phyloP scores from a whole-genome alignment of 2,329 filamentous ascomycete genomes.

The Colletotrichum tamarilloi region DNA sequence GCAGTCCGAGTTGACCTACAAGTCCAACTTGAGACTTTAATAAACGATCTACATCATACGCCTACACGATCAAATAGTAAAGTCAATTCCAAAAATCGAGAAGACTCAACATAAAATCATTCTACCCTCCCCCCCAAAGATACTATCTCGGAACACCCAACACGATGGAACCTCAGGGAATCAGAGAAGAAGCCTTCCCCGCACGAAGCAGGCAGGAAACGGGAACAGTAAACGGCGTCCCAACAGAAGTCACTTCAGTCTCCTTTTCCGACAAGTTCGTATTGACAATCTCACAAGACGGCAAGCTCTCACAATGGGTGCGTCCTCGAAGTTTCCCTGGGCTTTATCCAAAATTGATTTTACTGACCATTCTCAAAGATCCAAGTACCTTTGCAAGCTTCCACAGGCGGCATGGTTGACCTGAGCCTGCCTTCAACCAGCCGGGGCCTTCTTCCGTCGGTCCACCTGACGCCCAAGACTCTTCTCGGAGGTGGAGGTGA shows the following conservation, averaged over 20 bases:
- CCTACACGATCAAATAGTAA: background rate
- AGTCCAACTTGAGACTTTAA: background rate
- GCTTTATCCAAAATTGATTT: fast-evolving
- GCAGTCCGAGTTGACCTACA: constrained; percentile 24
- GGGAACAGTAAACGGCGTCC: constrained; percentile 72
- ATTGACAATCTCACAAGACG: constrained; percentile 87
- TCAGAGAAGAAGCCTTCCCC: constrained; percentile 72
- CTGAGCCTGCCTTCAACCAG: constrained; percentile 62
- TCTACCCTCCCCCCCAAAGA: background rate
- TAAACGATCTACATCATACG: background rate
- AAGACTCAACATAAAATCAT: background rate
- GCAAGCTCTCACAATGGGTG: constrained; percentile 93
- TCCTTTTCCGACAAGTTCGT: constrained; percentile 92
- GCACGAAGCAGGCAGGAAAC: constrained; percentile 69
- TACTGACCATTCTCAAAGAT: constrained; percentile 59
- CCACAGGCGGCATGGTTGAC: constrained; percentile 72
- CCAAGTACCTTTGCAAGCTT: constrained; percentile 80
- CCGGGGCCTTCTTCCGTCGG: constrained; percentile 74
- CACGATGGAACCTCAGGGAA: constrained; percentile 53
- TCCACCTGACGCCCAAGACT: constrained; percentile 86
- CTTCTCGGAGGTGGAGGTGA: constrained; percentile 85
- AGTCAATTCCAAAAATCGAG: background rate
- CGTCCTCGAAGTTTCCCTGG: constrained; percentile 43
- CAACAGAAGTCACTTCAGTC: constrained; percentile 78
- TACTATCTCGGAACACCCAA: background rate